Conservation (phyloP, 805 yeast species). For the Suhomyces faveliae region DNA sequence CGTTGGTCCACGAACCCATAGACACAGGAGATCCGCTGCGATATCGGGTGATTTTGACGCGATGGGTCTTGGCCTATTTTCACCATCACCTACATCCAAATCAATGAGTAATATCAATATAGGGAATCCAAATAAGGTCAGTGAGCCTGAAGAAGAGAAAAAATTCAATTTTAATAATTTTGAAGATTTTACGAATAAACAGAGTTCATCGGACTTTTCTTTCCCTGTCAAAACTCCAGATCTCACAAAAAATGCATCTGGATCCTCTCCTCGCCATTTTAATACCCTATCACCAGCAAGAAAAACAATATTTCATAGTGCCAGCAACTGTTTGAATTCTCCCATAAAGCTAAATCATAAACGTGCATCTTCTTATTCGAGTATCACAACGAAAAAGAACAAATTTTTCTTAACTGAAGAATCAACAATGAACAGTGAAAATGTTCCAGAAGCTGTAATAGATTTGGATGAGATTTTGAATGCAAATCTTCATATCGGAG, state of each 20-base stretch:
- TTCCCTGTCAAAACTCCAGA: constrained; percentile 29
- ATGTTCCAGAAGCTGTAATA: constrained; percentile 40
- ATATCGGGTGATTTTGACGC: constrained; percentile 81
- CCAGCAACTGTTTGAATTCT: constrained; percentile 26
- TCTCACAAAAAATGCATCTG: constrained; percentile 7
- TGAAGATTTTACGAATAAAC: constrained; percentile 32
- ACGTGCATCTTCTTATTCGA: constrained; percentile 16
- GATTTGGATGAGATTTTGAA: constrained; percentile 40
- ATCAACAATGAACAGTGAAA: constrained; percentile 23
- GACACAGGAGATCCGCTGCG: constrained; percentile 85
- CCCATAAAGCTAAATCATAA: constrained; percentile 31
- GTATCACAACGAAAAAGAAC: constrained; percentile 17
- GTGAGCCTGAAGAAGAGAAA: constrained; percentile 22
- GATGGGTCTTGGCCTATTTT: constrained; percentile 36
- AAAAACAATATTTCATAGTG: constrained; percentile 11
- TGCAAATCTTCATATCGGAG: constrained; percentile 30
- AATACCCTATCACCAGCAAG: constrained; percentile 6
- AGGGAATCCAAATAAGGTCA: neutral
- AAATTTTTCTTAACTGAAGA: constrained; percentile 32
- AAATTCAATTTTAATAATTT: constrained; percentile 34
- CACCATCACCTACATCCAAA: constrained; percentile 20
- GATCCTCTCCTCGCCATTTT: constrained; percentile 4
- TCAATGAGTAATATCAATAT: constrained; percentile 9
- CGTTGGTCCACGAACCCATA: constrained; percentile 48
- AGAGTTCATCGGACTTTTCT: constrained; percentile 20